phyloP scores from a whole-genome alignment of 257 asterid species.

The Cruciata laevipes region DNA sequence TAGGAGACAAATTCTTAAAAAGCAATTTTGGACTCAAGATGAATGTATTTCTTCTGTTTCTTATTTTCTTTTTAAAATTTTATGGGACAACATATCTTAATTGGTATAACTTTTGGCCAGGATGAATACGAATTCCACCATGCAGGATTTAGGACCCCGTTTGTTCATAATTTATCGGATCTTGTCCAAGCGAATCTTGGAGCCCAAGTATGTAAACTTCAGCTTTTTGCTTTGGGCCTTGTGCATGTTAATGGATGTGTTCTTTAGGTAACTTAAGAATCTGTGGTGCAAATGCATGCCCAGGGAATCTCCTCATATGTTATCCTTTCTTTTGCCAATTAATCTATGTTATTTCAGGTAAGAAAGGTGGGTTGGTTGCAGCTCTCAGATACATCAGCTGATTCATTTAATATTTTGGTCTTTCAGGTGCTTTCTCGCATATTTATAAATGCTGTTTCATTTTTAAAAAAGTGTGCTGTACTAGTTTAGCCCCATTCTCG shows the following conservation, averaged over 20 bases:
- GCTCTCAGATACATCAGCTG: constrained; percentile 81
- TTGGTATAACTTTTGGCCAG: constrained; percentile 32
- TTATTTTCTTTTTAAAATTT: no score
- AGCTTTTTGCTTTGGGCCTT: not conserved
- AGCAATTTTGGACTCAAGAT: not conserved
- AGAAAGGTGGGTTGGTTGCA: constrained; percentile 56
- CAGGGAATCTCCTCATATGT: not conserved
- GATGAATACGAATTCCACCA: constrained; percentile 72
- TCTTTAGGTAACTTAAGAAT: constrained; percentile 6
- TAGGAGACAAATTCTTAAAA: no score
- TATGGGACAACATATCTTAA: not conserved
- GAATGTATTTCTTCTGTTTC: not conserved
- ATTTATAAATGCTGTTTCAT: not conserved
- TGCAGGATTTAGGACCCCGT: constrained; percentile 71
- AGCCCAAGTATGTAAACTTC: constrained; percentile 43
- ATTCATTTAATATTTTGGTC: constrained; percentile 71
- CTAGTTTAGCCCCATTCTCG: not conserved
- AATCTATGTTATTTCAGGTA: constrained; percentile 40
- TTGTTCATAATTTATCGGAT: constrained; percentile 86
- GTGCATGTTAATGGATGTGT: not conserved
- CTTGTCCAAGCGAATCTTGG: constrained; percentile 80
- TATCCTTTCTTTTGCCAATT: not conserved
- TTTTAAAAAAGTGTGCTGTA: not conserved
- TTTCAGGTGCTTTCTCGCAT: constrained; percentile 62
- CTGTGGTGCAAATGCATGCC: no score